These are phyloP conservation scores for Alternaria gansuensis DNA, from an alignment of 2,329 filamentous ascomycete genomes.

Conservation along the genomic window DNA sequence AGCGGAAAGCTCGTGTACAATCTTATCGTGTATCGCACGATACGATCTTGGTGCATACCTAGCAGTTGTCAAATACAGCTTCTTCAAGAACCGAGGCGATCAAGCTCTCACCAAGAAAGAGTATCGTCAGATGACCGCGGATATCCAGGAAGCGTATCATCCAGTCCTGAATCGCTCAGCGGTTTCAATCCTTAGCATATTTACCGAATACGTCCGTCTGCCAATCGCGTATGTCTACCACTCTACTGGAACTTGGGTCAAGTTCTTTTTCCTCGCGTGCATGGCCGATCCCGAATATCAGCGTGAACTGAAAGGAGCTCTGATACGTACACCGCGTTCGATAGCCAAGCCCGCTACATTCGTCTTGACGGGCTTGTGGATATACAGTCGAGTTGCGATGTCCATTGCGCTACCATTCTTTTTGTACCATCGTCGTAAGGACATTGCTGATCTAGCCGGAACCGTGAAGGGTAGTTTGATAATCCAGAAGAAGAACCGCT, in stretches of 20 bases:
- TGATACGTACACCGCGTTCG: conserved; percentile 48
- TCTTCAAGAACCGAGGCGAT: conserved; percentile 39
- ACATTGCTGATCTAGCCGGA: conserved; percentile 59
- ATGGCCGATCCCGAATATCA: conserved; percentile 64
- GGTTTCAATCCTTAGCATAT: conserved; percentile 34
- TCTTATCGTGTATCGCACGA: conserved; percentile 56
- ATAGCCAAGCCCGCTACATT: conserved; percentile 53
- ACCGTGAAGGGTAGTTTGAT: conserved; percentile 61
- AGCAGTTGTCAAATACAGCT: conserved; percentile 46
- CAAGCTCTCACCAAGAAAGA: conserved; percentile 40
- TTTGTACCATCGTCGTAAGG: conserved; percentile 60
- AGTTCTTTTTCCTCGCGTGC: conserved; percentile 61
- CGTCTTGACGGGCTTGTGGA: conserved; percentile 60
- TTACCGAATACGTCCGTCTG: conserved; percentile 41
- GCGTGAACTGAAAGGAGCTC: conserved; percentile 59
- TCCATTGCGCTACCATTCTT: conserved; percentile 58
- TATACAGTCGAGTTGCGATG: conserved; percentile 58
- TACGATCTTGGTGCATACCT: conserved; percentile 60
- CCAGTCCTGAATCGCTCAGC: conserved; percentile 44
- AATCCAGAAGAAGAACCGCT: conserved; percentile 57
- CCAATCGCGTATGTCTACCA: conserved; percentile 57
- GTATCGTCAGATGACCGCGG: conserved; percentile 46
- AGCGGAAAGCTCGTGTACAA: conserved; percentile 52
- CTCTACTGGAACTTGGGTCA: conserved; percentile 55
- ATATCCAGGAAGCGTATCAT: conserved; percentile 46